Base-by-base conservation (phyloP, 2,329 filamentous ascomycete genomes). In the Aspergillus sp. region DNA sequence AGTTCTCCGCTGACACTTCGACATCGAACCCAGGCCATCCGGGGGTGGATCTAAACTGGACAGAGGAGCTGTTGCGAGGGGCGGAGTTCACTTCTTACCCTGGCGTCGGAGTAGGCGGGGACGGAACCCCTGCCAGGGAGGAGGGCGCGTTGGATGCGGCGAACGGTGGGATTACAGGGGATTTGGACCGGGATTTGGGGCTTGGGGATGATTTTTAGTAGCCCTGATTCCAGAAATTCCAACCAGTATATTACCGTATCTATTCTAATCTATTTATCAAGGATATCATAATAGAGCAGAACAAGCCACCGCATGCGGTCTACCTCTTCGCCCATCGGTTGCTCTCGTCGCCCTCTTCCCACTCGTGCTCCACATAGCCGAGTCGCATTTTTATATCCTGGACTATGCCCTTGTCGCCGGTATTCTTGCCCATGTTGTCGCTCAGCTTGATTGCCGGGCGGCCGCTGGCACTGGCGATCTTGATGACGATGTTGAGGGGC, bases 401-500 rank as follows among this genome's bases (percentile, higher is more conserved):
- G 0, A 98, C 83, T 1, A 81, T 84, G 13, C 71, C 71, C 48
- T 78, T 75, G 52, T 95, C 82, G 5, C 91, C 91, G 0, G 86
- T 96, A 52, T 98, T 98, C 71, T 98, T 98, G 28, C 86, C 76
- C 43, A 80, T 72, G 52, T 96, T 95, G 58, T 89, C 82, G 42
- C 78, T 95, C 45, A 98, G 84, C 68, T 98, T 98, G 53, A 98
- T 78, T 2, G 91, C 88, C 0, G 81, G 75, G 29, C 79, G 75
- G 4, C 88, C 88, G 10, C 69, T 75, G 0, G 86, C 91, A 7
- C 84, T 86, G 41, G 84, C 85, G 39, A 98, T 72, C 65, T 98
- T 98, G 64, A 98, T 95, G 46, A 98, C 91, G 49, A 98, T 98
- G 52, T 98, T 98, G 34, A 98, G 66, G 0, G 91, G 91, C 11